These are phyloP conservation scores for Choiromyces venosus DNA, from an alignment of 495 filamentous ascomycete species.

Conservation along the genomic window DNA sequence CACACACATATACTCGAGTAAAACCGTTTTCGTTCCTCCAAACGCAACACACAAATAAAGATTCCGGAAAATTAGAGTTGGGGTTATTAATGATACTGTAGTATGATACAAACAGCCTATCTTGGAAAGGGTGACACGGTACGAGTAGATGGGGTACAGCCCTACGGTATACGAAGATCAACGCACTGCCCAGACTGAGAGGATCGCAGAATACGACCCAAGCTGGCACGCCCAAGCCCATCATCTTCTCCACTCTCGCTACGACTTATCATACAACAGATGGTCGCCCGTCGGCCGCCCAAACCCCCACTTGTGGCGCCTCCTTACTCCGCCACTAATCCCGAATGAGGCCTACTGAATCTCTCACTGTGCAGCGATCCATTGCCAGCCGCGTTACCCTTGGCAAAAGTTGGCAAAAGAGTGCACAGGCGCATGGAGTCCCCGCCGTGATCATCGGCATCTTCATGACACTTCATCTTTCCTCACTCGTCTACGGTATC, in stretches of 20 bases:
- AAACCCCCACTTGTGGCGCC: not conserved
- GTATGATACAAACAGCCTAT: no score
- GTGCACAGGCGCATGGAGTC: not conserved
- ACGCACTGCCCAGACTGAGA: not conserved
- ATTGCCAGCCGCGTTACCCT: not conserved
- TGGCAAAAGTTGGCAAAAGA: no score
- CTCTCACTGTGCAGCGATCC: not conserved
- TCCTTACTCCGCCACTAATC: not conserved
- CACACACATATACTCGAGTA: not conserved
- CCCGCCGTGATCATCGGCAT: not conserved
- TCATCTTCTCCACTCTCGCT: not conserved
- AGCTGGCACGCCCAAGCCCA: no score
- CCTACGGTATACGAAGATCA: not conserved
- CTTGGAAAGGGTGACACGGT: no score
- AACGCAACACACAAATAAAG: not conserved
- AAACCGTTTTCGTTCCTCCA: not conserved
- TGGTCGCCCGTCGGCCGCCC: not conserved
- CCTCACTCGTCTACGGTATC: not conserved
- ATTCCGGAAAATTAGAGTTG: not conserved
- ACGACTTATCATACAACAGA: not conserved
- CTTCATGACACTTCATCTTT: not conserved
- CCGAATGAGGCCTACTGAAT: not conserved
- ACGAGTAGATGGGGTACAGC: not conserved
- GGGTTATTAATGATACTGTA: not conserved
- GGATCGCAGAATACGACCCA: not conserved